phyloP scores from a whole-genome alignment of 1,284 basidiomycete species.

The Apiotrichum porosum region DNA sequence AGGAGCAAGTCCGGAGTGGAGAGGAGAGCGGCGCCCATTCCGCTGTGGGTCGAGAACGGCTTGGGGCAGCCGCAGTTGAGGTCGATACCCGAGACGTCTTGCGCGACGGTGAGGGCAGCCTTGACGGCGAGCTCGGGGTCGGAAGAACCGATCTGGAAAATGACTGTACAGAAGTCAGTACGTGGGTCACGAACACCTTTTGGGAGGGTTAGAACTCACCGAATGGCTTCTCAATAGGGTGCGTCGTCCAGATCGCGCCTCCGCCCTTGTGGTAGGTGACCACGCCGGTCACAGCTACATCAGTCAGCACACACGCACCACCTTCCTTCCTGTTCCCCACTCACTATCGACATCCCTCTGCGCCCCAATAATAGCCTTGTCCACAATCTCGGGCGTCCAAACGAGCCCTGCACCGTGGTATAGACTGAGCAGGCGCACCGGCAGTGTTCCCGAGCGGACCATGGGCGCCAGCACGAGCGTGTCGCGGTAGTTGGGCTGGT shows the following conservation, averaged over 20 bases:
- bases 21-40: slow-evolving; percentile 95
- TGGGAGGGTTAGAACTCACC: slow-evolving; percentile 34
- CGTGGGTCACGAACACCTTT: no score
- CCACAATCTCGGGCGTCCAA: slow-evolving; percentile 95
- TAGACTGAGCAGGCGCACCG: slow-evolving; percentile 67
- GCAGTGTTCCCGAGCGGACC: slow-evolving; percentile 77
- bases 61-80: slow-evolving; percentile 74
- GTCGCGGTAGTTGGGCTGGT: slow-evolving; percentile 56
- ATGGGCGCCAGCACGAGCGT: slow-evolving; percentile 88
- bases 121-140: slow-evolving; percentile 84
- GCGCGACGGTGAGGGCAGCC: slow-evolving; percentile 77
- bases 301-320: slow-evolving; percentile 9
- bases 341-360: slow-evolving; percentile 76
- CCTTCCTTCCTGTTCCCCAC: slow-evolving; percentile 37
- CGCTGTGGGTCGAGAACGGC: slow-evolving; percentile 87
- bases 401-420: slow-evolving; percentile 93
- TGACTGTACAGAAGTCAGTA: no score
- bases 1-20: slow-evolving; percentile 87
- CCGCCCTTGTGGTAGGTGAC: slow-evolving; percentile 72
- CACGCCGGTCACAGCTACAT: slow-evolving; percentile 73
- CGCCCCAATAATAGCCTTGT: slow-evolving; percentile 88
- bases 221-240: slow-evolving; percentile 88
- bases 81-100: slow-evolving; percentile 82
- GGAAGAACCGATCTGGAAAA: slow-evolving; percentile 80
- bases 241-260: slow-evolving; percentile 83